phyloP scores from a whole-genome alignment of 257 asterid genomes.

The Penstemon barbatus region DNA sequence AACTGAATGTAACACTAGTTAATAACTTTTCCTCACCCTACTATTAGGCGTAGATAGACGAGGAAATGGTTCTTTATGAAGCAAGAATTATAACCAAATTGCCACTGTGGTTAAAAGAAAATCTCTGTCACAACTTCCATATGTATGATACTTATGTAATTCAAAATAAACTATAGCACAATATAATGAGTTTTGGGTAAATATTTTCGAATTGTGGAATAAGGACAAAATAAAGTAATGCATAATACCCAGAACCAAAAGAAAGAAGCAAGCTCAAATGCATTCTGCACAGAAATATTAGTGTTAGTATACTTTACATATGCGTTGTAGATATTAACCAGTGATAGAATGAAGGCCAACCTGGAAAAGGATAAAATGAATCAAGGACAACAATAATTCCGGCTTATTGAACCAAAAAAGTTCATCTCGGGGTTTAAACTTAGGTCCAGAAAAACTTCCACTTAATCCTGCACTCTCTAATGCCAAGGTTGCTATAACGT shows the following conservation, averaged over 20 bases:
- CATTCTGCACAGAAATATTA: conserved; percentile 37
- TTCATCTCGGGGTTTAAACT: conserved; percentile 82
- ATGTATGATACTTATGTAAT: neutral
- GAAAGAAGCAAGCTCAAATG: conserved; percentile 91
- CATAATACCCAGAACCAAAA: conserved; percentile 97
- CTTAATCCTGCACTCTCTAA: conserved; percentile 87
- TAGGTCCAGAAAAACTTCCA: conserved; percentile 52
- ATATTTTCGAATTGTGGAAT: neutral
- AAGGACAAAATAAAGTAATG: conserved; percentile 6
- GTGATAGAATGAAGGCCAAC: conserved; percentile 37
- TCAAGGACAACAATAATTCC: conserved; percentile 67
- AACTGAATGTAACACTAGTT: neutral
- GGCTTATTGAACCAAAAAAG: conserved; percentile 98
- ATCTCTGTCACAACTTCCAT: conserved; percentile 26
- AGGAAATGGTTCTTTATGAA: conserved; percentile 78
- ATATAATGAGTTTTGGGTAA: neutral
- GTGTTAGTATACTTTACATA: neutral
- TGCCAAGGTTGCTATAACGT: conserved; percentile 91
- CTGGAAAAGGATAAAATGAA: conserved; percentile 96
- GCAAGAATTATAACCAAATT: conserved; percentile 93
- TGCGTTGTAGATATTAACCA: neutral
- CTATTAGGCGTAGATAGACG: conserved; percentile 72
- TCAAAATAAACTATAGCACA: neutral
- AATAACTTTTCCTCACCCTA: conserved; percentile 60
- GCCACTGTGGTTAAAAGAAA: conserved; percentile 69